Evolutionary conservation across 176 grass and related monocot genomes (phyloP), one percentile per base, ranked within the genome.

Genomic region (Avena sativa): DNA sequence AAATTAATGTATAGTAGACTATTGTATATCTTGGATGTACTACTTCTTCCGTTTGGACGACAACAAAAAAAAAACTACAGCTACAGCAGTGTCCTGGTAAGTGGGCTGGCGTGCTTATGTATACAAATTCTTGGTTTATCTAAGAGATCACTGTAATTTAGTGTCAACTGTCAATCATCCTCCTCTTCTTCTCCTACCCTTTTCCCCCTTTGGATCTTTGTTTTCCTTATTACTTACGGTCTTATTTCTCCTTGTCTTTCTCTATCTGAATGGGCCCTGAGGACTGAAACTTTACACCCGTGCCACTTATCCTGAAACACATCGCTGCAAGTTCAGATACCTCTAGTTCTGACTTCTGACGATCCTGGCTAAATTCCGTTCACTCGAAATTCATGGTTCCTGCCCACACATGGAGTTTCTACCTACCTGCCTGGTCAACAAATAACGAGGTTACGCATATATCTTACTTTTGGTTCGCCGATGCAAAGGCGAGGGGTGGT

Each of bases 1-100:
- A 79, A 30, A 81, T 51, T 49, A 28, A 15, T 79, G 87, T 74
- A 48, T 47, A 81, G 40, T 0, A 34, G 61, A 52, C 19, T 79
- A 61, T 63, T 47, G 32, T 48, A 21, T 55, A 64, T 73, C 62
- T 55, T 57, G 12, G 76, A 79, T 88, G 53, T 57, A 12, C 62
- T 65, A 1, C 9, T 63, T 64, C 23, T 34, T 34, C 32, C 12
- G 62, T 65, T 30, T 30, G 3, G 6, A 26, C 25, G 7, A 32
- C 12, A 14, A 65, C 0, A 66, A 9, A 3, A 66, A 9, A 3
- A 68, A 8, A 8, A 23, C n/a, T 47, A 4, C 15, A 49, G 66
- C 5, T 44, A 40, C 56, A 43, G 1, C 23, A 56, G 58, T 48
- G 63, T 66, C 63, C 63, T 67, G 64, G 13, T 67, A 8, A 67